Percentiles rank a stretch among this genome's conserved stretches.
Evolutionary conservation across 2,329 filamentous ascomycete species (phyloP).

Genomic region (Ceratocystis cubensis): DNA sequence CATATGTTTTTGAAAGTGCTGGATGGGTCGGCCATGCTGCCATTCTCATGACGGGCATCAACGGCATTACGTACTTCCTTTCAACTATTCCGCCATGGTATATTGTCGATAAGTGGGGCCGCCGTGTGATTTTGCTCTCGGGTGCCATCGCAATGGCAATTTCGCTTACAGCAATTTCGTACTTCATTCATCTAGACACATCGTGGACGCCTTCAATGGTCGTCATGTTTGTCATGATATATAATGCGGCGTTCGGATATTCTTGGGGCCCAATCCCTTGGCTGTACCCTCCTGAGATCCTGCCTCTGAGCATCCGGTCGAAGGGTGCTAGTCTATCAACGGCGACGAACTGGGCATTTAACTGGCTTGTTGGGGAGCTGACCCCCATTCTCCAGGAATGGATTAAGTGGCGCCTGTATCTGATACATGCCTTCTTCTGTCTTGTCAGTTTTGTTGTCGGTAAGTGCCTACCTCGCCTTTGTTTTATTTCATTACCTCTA

Average conservation of each 20-base stretch:
- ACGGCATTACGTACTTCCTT: conserved; percentile 75
- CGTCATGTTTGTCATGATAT: conserved; percentile 92
- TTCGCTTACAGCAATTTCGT: conserved; percentile 79
- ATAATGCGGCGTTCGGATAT: conserved; percentile 93
- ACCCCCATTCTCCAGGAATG: conserved; percentile 84
- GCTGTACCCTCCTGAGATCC: conserved; percentile 96
- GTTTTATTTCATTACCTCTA: neutral
- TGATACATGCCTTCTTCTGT: conserved; percentile 95
- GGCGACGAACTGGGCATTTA: conserved; percentile 95
- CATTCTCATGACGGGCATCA: conserved; percentile 94
- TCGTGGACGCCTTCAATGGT: conserved; percentile 67
- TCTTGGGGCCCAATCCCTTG: conserved; percentile 94
- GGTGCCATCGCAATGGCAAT: conserved; percentile 83
- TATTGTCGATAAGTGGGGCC: conserved; percentile 82
- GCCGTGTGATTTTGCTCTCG: conserved; percentile 76
- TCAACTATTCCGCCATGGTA: conserved; percentile 97
- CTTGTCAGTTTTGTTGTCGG: conserved; percentile 89
- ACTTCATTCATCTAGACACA: conserved; percentile 86
- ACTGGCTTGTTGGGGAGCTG: conserved; percentile 92
- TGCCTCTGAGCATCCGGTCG: conserved; percentile 88
- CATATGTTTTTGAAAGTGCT: conserved; percentile 88
- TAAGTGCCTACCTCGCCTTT: conserved; percentile 38
- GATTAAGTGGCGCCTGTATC: conserved; percentile 88
- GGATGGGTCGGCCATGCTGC: conserved; percentile 88
- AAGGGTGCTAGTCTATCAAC: conserved; percentile 95